Percentiles rank a stretch among this genome's conserved stretches.
Evolutionary conservation across 129 eudicot species (phyloP).

Genomic region (Tagetes patula): DNA sequence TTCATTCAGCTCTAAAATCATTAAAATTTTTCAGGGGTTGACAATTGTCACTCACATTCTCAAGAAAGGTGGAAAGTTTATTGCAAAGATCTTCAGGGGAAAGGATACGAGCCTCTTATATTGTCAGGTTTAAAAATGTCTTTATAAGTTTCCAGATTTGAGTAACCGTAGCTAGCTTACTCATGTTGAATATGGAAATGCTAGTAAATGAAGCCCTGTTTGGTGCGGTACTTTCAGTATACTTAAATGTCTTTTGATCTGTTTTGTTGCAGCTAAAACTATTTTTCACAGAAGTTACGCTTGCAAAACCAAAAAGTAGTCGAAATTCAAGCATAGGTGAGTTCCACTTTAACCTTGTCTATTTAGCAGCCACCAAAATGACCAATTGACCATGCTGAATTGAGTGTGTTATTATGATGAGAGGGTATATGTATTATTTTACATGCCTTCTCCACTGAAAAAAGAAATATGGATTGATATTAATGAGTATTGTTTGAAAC

Average conservation of each 20-base stretch:
- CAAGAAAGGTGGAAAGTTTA: constrained; percentile 88
- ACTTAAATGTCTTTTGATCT: constrained; percentile 14
- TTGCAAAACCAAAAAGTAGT: constrained; percentile 99
- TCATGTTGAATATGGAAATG: neutral
- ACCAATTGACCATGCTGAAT: neutral
- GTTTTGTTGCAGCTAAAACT: constrained; percentile 69
- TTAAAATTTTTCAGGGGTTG: constrained; percentile 63
- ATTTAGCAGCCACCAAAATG: neutral
- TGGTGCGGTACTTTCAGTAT: neutral
- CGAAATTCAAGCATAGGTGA: constrained; percentile 99
- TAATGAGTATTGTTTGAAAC: no score
- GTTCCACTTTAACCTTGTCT: constrained; percentile 24
- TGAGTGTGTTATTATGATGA: neutral
- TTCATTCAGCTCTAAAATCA: neutral
- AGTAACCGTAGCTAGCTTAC: neutral
- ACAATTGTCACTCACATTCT: constrained; percentile 97
- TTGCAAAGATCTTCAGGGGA: constrained; percentile 97
- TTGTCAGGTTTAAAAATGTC: constrained; percentile 64
- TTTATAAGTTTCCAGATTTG: neutral
- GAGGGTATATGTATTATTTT: neutral
- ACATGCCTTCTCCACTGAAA: neutral
- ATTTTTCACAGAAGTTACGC: constrained; percentile 90
- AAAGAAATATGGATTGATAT: neutral
- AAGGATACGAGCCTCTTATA: constrained; percentile 97
- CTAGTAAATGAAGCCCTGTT: neutral